Evolutionary conservation across 169 alveolate species (phyloP).

Genomic region (Plasmodium knowlesi): DNA sequence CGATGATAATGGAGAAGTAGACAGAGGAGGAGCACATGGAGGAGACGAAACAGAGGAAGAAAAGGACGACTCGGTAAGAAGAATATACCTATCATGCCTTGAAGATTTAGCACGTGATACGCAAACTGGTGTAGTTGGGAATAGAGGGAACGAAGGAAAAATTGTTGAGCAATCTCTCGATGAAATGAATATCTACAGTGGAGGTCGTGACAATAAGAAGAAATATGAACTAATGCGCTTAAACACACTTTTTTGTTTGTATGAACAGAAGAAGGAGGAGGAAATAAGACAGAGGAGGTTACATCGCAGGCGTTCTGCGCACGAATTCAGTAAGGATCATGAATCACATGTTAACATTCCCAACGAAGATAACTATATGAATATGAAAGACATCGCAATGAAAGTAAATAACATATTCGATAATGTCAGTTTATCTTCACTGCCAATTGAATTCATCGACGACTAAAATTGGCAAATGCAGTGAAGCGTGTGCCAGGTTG

Average conservation of each 20-base stretch:
- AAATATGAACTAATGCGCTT: not conserved
- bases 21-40: not conserved
- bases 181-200: not conserved
- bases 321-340: not conserved
- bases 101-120: not conserved
- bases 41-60: not conserved
- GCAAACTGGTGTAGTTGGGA: not conserved
- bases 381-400: not conserved
- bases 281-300: not conserved
- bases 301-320: not conserved
- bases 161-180: not conserved
- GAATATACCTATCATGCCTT: not conserved
- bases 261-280: not conserved
- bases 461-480: not conserved
- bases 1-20: not conserved
- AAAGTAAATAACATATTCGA: not conserved
- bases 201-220: not conserved
- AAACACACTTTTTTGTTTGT: not conserved
- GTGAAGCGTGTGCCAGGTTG: not conserved
- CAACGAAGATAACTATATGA: not conserved
- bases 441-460: not conserved
- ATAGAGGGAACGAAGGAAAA: not conserved
- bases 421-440: not conserved
- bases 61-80: not conserved
- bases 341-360: not conserved